Evolutionary conservation across 2,329 filamentous ascomycete genomes (phyloP), one percentile per base, ranked within the genome.

Genomic region (Zalaria obscura): DNA sequence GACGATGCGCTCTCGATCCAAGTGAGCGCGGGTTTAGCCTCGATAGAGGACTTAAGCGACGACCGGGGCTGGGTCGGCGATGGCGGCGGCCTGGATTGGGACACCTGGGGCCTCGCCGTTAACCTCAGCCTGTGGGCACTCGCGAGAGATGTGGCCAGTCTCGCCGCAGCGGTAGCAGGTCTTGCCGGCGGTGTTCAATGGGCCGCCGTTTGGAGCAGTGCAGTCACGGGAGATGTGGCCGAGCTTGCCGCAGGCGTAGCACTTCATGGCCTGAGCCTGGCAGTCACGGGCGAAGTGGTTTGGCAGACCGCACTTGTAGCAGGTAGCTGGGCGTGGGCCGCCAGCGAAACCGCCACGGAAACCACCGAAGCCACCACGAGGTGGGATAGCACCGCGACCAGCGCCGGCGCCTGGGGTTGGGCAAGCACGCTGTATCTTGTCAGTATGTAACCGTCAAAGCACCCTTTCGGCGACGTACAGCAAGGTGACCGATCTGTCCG

Each of bases 281-380:
- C 91, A 98, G 59, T 98, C 91, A 50, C 91, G 83, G 50, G 91
- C 91, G 60, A 93, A 98, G 69, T 98, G 91, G 73, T 98, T 98
- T 45, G 91, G 91, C 29, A 89, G 77, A 53, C 76, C 76, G 51
- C 76, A 80, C 66, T 80, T 80, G 69, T 80, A 80, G 68, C 76
- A 80, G 44, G 72, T 78, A 25, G 76, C 74, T 47, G 75, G 67
- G 45, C 76, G 72, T 54, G 80, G 76, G 41, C 76, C 78, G 50
- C 78, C 78, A 52, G 72, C 70, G 59, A 81, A 91, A 40, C 80
- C 84, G 55, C 86, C 85, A 50, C 87, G 82, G 60, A 71, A 74
- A 48, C 75, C 74, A 47, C 67, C 69, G 55, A 72, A 88, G 47
- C 79, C 82, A 47, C 82, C 85, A 55, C 86, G 85, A 54, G 72